Conservation (phyloP, 257 asterid species). For the Henckelia pumila region DNA sequence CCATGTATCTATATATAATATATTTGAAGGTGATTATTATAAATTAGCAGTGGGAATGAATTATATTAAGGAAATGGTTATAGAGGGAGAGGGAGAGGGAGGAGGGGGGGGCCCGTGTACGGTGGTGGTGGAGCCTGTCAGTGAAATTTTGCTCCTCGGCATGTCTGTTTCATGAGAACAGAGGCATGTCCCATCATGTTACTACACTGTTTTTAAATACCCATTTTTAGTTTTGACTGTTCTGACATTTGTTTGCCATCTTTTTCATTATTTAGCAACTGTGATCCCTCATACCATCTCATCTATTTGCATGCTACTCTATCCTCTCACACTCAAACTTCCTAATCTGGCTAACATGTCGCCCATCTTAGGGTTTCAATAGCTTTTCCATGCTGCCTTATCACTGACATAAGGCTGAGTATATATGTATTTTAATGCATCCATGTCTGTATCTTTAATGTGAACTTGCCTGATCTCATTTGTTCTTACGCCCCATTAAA, state of each 20-base stretch:
- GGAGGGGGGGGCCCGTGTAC: no score
- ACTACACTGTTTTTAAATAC: constrained; percentile 25
- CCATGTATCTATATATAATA: no score
- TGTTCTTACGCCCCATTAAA: no score
- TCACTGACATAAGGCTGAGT: constrained; percentile 32
- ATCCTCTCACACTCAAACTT: constrained; percentile 27
- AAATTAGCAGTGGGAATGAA: no score
- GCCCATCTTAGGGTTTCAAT: constrained; percentile 28
- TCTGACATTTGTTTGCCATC: constrained; percentile 1
- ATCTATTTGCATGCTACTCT: constrained; percentile 30
- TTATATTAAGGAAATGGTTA: no score
- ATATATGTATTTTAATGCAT: background rate
- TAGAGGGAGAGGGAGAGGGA: no score
- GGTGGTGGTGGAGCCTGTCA: background rate
- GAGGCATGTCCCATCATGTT: constrained; percentile 41
- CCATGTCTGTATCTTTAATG: background rate
- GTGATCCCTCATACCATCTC: constrained; percentile 19
- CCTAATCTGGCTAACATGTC: constrained; percentile 25
- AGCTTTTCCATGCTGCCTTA: constrained; percentile 36
- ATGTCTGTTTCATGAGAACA: constrained; percentile 32
- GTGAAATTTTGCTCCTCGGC: constrained; percentile 20
- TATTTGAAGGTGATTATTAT: no score
- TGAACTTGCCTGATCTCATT: background rate
- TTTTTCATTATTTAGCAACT: constrained; percentile 20
- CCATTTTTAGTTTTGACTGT: constrained; percentile 26